Evolutionary conservation across 2,329 filamentous ascomycete genomes (phyloP).

Genomic region (Capronia epimyces): DNA sequence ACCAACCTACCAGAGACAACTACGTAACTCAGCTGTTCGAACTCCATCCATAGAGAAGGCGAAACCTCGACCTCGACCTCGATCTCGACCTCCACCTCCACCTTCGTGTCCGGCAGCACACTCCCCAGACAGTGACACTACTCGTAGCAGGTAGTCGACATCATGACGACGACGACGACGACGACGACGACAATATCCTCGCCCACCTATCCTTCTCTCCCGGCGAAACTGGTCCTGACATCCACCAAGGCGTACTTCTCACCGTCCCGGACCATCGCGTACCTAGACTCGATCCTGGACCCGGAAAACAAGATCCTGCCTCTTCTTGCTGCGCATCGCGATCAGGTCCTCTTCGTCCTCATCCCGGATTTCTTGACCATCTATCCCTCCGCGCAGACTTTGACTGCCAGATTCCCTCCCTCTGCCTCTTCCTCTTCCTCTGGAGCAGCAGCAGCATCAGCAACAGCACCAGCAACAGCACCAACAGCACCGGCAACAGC

Average conservation of each 20-base stretch:
- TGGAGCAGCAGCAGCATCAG: not conserved
- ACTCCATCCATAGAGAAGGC: too few species aligned
- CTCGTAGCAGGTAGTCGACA: too few species aligned
- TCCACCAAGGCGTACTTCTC: slow-evolving; percentile 79
- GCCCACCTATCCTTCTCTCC: slow-evolving; percentile 34
- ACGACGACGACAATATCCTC: not conserved
- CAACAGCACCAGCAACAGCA: not conserved
- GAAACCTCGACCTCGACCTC: too few species aligned
- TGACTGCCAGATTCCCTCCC: slow-evolving; percentile 27
- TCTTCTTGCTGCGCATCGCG: slow-evolving; percentile 31
- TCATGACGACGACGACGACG: too few species aligned
- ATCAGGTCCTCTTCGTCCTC: slow-evolving; percentile 64
- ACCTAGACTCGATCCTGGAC: slow-evolving; percentile 48
- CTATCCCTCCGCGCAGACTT: slow-evolving; percentile 40
- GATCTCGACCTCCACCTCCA: too few species aligned
- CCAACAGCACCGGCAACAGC: not conserved
- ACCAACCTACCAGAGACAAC: too few species aligned
- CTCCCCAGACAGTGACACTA: too few species aligned
- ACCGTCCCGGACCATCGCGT: slow-evolving; percentile 55
- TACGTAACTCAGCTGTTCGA: too few species aligned
- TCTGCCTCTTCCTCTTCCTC: slow-evolving; percentile 36
- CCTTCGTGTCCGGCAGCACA: too few species aligned
- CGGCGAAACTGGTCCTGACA: slow-evolving; percentile 63
- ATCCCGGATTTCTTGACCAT: slow-evolving; percentile 73
- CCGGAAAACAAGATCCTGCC: slow-evolving; percentile 44